These are phyloP conservation scores for Macrophomina tecta DNA, from an alignment of 2,329 filamentous ascomycete species.

Conservation along the genomic window DNA sequence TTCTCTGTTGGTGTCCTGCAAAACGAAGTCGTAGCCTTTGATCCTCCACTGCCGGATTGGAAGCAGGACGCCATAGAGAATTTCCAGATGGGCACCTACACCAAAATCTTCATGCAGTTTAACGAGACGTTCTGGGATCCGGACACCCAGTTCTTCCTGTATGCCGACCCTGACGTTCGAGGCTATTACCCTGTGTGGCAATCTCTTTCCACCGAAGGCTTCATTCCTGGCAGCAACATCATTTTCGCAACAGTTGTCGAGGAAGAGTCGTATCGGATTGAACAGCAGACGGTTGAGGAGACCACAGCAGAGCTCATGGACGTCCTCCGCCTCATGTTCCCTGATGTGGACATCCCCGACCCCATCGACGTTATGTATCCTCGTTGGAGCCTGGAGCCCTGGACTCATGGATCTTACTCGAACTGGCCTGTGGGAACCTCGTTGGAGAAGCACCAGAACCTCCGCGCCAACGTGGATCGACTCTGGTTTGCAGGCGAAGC, in stretches of 20 bases:
- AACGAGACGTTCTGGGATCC: constrained; percentile 69
- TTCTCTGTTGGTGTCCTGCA: constrained; percentile 74
- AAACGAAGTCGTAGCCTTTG: constrained; percentile 63
- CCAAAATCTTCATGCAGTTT: constrained; percentile 75
- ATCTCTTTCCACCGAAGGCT: constrained; percentile 63
- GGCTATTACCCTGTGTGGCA: constrained; percentile 69
- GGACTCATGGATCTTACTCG: constrained; percentile 67
- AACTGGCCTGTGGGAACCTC: constrained; percentile 71
- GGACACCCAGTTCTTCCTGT: constrained; percentile 61
- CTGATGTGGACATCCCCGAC: constrained; percentile 61
- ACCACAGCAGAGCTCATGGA: constrained; percentile 64
- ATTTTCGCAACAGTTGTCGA: constrained; percentile 69
- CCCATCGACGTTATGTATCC: constrained; percentile 68
- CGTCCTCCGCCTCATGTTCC: constrained; percentile 68
- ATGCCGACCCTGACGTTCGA: constrained; percentile 55
- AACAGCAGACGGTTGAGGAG: constrained; percentile 63
- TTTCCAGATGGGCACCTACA: constrained; percentile 74
- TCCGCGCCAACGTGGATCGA: constrained; percentile 67
- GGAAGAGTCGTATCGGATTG: constrained; percentile 62
- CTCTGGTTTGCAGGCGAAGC: constrained; percentile 72
- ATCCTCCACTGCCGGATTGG: constrained; percentile 66
- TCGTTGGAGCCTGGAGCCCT: constrained; percentile 59
- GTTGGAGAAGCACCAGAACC: constrained; percentile 70
- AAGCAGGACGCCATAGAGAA: constrained; percentile 68
- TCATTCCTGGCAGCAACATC: constrained; percentile 67